Evolutionary conservation across 108 stramenopile species (phyloP), one percentile per base, ranked within the genome.

Genomic region (Nitzschia sp.): DNA sequence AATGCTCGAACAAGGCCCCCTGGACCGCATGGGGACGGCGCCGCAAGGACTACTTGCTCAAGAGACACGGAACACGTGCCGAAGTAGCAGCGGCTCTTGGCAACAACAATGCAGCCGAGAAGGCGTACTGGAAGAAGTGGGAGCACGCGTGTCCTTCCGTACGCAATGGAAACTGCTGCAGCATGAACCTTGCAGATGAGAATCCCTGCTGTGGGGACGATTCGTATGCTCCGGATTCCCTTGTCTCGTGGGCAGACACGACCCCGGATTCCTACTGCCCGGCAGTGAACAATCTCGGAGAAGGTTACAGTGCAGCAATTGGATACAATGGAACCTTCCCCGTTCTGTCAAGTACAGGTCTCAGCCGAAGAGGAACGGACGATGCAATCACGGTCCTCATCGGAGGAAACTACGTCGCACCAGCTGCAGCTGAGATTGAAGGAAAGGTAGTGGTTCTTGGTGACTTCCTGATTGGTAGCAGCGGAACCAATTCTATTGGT

Each of bases 381-480:
- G 53, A 55, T 32, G 23, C 53, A 15, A 23, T 63, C n/a, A 53
- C 56, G 15, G 38, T 72, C 38, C 58, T 72, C 22, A 61, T 63
- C 5, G 71, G 71, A 30, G 62, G 62, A 29, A 45, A 38, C 41
- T 63, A 53, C 38, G 30, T 9, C 16, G 38, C 48, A 4, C 29
- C 11, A 6, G 2, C 17, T 21, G 61, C 62, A 2, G 55, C 71
- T 25, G 71, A 72, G 34, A 52, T 72, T 19, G 71, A 72, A 56
- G 71, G 71, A 27, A 72, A 72, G 33, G 13, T 64, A 17, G 71
- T 72, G 19, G 63, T 72, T 1, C 28, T 63, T 9, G 71, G 71
- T 5, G 30, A 72, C 28, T 53, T 72, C n/a, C 3, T 31, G n/a
- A 31, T 70, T 1, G 69, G 45, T 0, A 0, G 45, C 11, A 54